A percentile compares a stretch with the other conserved stretches of the same genome.
These are phyloP conservation scores for Nitzschia inconspicua DNA, from an alignment of 108 stramenopile species.

Conservation along the genomic window DNA sequence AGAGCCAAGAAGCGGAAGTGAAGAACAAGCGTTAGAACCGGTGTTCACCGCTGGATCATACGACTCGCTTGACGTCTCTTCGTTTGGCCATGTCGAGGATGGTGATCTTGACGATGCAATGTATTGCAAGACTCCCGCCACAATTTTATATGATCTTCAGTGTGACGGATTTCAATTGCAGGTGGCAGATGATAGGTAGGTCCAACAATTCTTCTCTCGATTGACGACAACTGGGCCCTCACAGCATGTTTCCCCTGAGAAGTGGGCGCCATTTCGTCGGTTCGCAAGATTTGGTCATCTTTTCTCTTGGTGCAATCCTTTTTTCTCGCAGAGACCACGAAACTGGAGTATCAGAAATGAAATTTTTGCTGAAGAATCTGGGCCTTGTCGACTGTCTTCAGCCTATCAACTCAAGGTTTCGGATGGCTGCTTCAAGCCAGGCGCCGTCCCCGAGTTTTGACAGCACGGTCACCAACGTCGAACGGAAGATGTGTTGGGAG, in stretches of 20 bases:
- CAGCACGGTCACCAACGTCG: neutral
- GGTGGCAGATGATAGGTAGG: conserved; percentile 52
- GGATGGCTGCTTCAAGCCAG: conserved; percentile 38
- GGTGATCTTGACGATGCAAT: neutral
- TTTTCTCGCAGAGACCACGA: conserved; percentile 18
- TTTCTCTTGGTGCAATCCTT: conserved; percentile 32
- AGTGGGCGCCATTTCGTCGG: conserved; percentile 64
- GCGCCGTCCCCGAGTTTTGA: conserved; percentile 1
- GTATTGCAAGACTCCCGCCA: conserved; percentile 7
- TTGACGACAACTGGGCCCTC: neutral
- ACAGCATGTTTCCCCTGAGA: too few species aligned
- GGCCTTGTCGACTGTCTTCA: conserved; percentile 65
- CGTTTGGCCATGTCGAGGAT: neutral
- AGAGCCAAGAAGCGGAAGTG: neutral
- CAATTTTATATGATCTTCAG: conserved; percentile 10
- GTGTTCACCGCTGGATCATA: conserved; percentile 1
- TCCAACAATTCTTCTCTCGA: neutral
- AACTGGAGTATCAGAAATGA: conserved; percentile 6
- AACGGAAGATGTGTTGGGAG: conserved; percentile 10
- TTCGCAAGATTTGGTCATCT: conserved; percentile 45
- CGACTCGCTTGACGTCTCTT: neutral
- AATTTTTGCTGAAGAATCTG: conserved; percentile 21
- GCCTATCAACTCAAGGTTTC: conserved; percentile 46
- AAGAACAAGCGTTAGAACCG: conserved; percentile 1
- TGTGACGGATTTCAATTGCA: conserved; percentile 49